A percentile compares a stretch with the other conserved stretches of the same genome.
Evolutionary conservation across 768 basidiomycete genomes (phyloP).

Genomic region (Podaxis mareebaensis): DNA sequence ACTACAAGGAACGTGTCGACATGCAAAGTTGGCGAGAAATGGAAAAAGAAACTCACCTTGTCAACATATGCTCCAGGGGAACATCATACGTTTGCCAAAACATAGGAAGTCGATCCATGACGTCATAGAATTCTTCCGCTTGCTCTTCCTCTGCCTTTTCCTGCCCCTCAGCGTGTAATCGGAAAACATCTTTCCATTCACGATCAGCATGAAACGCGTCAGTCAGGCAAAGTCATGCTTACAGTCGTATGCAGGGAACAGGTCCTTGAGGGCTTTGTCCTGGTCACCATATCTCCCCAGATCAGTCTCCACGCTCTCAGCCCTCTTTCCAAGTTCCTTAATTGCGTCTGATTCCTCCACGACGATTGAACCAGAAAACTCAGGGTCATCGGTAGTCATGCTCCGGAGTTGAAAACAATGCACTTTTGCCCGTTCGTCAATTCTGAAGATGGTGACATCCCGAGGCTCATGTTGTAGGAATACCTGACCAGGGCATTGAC

Average conservation of each 20-base stretch:
- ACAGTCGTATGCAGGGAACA: conserved; percentile 60
- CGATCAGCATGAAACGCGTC: no score
- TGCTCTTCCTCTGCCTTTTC: conserved; percentile 35
- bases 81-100: conserved; percentile 57
- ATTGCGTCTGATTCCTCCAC: conserved; percentile 44
- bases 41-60: conserved; percentile 44
- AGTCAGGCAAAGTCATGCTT: conserved; percentile 20
- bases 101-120: conserved; percentile 52
- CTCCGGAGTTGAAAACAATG: conserved; percentile 40
- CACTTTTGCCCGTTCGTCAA: conserved; percentile 50
- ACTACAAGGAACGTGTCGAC: conserved; percentile 33
- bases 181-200: conserved; percentile 39
- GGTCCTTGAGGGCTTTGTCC: conserved; percentile 46
- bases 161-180: conserved; percentile 25
- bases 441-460: conserved; percentile 35
- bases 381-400: conserved; percentile 15
- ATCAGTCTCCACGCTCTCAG: conserved; percentile 30
- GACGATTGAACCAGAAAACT: conserved; percentile 17
- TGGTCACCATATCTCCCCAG: conserved; percentile 46
- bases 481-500: conserved; percentile 25
- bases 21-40: neutral
- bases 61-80: conserved; percentile 56
- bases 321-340: conserved; percentile 32
- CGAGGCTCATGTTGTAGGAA: conserved; percentile 25
- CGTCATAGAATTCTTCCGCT: conserved; percentile 42